These are phyloP conservation scores for Didymella segeticola DNA, from an alignment of 2,329 filamentous ascomycete genomes.

Conservation along the genomic window DNA sequence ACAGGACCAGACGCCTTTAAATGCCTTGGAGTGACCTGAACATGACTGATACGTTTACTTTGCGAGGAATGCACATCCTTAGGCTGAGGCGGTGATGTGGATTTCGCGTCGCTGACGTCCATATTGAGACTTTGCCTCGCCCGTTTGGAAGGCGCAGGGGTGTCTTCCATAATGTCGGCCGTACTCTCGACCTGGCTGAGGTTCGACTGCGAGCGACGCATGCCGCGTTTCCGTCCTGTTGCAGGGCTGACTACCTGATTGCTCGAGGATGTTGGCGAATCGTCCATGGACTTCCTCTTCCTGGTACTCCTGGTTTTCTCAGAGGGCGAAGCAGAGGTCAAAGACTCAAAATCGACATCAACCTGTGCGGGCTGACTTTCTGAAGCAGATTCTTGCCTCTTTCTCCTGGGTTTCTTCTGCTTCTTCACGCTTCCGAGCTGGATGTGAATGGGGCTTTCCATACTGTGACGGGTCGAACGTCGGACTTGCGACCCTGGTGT, in stretches of 20 bases:
- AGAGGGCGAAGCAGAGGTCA: constrained; percentile 1
- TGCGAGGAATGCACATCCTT: constrained; percentile 18
- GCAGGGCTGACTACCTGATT: constrained; percentile 14
- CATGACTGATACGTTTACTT: constrained; percentile 35
- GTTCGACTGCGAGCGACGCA: constrained; percentile 38
- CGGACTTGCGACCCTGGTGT: constrained; percentile 32
- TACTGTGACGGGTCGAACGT: constrained; percentile 38
- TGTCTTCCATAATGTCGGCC: constrained; percentile 35
- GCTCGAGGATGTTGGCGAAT: constrained; percentile 6
- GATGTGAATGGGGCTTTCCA: constrained; percentile 26
- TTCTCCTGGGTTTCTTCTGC: constrained; percentile 30
- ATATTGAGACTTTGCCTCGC: constrained; percentile 28
- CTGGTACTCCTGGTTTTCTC: constrained; percentile 11
- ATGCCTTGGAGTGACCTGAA: constrained; percentile 33
- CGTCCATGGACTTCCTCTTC: constrained; percentile 31
- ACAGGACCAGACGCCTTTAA: constrained; percentile 7
- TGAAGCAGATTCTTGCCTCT: constrained; percentile 14
- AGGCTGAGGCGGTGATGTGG: constrained; percentile 12
- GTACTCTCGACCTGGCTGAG: constrained; percentile 40
- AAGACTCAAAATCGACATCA: neutral
- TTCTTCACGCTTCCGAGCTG: constrained; percentile 29
- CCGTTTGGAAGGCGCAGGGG: constrained; percentile 38
- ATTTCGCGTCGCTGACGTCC: constrained; percentile 41
- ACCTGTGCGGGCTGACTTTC: constrained; percentile 34
- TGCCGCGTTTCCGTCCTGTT: constrained; percentile 31